A percentile compares a stretch with the other conserved stretches of the same genome.
Evolutionary conservation across 129 eudicot genomes (phyloP).

Genomic region (Ambrosia artemisiifolia): DNA sequence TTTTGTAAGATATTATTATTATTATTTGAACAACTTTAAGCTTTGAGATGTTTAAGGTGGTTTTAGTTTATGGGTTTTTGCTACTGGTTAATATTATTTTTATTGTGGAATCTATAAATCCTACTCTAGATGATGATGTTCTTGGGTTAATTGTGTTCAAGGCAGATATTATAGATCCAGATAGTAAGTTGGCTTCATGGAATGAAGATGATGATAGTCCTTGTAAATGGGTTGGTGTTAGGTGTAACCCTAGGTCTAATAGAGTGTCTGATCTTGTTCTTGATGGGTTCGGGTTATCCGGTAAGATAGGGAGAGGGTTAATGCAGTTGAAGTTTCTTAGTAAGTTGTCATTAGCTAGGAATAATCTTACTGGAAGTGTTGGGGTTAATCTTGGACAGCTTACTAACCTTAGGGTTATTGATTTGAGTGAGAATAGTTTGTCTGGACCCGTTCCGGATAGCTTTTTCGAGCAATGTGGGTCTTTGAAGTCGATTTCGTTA

Average conservation of each 20-base stretch:
- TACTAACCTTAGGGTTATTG: constrained; percentile 52
- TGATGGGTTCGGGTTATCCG: constrained; percentile 72
- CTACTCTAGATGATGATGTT: constrained; percentile 77
- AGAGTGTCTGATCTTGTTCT: constrained; percentile 80
- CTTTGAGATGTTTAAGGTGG: constrained; percentile 39
- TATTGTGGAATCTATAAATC: constrained; percentile 37
- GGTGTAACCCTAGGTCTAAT: constrained; percentile 85
- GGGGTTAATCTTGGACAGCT: constrained; percentile 51
- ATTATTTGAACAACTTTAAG: background rate
- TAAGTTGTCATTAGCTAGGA: constrained; percentile 66
- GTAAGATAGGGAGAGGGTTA: constrained; percentile 70
- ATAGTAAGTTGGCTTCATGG: constrained; percentile 64
- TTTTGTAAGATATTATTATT: background rate
- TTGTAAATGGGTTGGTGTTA: constrained; percentile 72
- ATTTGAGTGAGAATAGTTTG: constrained; percentile 67
- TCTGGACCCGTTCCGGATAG: constrained; percentile 46
- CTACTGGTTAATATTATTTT: constrained; percentile 12
- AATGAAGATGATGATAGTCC: constrained; percentile 90
- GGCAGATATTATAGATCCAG: constrained; percentile 79
- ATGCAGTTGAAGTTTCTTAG: constrained; percentile 59
- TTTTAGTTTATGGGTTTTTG: constrained; percentile 9
- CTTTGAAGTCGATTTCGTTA: constrained; percentile 62
- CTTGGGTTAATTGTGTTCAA: constrained; percentile 82
- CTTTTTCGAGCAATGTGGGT: constrained; percentile 77
- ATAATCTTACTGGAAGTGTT: constrained; percentile 71